Base-by-base conservation (phyloP, 768 basidiomycete genomes). In the Boletus vinaceobasis region DNA sequence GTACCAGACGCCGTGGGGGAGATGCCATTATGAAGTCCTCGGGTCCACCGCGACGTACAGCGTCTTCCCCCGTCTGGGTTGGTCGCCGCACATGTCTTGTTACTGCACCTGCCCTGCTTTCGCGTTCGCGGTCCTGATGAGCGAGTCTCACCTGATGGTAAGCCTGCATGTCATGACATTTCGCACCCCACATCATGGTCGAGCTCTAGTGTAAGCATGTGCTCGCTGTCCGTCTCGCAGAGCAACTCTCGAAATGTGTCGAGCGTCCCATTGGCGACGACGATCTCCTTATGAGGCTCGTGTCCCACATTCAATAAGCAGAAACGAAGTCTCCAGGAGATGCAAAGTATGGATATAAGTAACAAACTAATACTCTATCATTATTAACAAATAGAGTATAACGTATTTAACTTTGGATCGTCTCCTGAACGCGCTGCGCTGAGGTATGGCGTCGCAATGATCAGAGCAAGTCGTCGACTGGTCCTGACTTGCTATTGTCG, bases 31-130 rank as follows among this genome's bases (percentile, higher is more conserved):
- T 64, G 77, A 88, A 67, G 86, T 93, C 17, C 65, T 85, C 5
- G 86, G 88, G 14, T 82, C 86, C 4, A 83, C 78, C 8, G 79
- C 78, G 31, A 83, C 77, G 7, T 87, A 90, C 65, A 72, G 74
- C 31, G 83, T 91, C 52, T 74, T 75, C 48, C 73, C 75, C 36
- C 73, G 77, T 42, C 72, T 86, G 21, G 73, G 76, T 57, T 71
- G 78, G 45, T 64, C 75, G 11, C 63, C 69, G 21, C 70, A 74
- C 5, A 58, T 63, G 33, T 74, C 80, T 11, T 78, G 78, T 56
- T 90, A 84, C 57, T 92, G 90, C 67, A 80, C 85, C 14, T 93
- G 90, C 62, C 86, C 88, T 3, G 82, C 90, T 0, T 92, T 89
- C 63, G 69, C 80, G 5, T 84, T 81, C 54, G 76, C 81, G 7